Conservation (phyloP, 2,329 filamentous ascomycete genomes). For the Arthroderma sp. region DNA sequence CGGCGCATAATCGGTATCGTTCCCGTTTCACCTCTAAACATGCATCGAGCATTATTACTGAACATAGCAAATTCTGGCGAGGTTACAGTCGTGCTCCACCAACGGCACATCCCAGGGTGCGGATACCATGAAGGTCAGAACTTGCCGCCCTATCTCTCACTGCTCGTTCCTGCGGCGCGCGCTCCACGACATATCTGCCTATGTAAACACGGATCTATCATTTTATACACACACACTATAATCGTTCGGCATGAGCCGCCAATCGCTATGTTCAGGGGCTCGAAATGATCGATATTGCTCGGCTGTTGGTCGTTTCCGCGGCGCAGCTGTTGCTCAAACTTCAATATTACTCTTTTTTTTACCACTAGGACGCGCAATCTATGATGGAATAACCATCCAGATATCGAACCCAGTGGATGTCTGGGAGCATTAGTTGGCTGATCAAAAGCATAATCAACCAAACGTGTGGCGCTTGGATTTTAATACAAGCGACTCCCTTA, state of each 20-base stretch:
- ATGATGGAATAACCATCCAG: background rate
- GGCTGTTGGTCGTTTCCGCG: background rate
- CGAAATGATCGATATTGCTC: background rate
- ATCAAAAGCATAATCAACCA: conserved; percentile 4
- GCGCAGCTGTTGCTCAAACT: background rate
- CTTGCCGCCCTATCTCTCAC: background rate
- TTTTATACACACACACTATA: background rate
- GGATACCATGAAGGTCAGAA: background rate
- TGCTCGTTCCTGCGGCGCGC: conserved; percentile 1
- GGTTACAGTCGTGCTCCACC: conserved; percentile 4
- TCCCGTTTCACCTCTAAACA: conserved; percentile 1
- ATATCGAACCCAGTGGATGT: conserved; percentile 2
- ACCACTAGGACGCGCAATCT: background rate
- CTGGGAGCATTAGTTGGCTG: background rate
- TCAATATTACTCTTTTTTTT: background rate
- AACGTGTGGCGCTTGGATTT: conserved; percentile 1
- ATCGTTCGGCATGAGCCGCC: background rate
- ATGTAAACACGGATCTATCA: background rate
- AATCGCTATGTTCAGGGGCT: background rate
- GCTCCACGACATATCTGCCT: background rate
- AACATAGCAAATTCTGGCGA: conserved; percentile 18
- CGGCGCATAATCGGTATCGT: conserved; percentile 3
- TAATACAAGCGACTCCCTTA: conserved; percentile 1
- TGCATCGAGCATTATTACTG: conserved; percentile 12
- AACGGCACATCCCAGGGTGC: conserved; percentile 1